Base-by-base conservation (phyloP, 805 yeast species). In the Hanseniaspora mollemarum region DNA sequence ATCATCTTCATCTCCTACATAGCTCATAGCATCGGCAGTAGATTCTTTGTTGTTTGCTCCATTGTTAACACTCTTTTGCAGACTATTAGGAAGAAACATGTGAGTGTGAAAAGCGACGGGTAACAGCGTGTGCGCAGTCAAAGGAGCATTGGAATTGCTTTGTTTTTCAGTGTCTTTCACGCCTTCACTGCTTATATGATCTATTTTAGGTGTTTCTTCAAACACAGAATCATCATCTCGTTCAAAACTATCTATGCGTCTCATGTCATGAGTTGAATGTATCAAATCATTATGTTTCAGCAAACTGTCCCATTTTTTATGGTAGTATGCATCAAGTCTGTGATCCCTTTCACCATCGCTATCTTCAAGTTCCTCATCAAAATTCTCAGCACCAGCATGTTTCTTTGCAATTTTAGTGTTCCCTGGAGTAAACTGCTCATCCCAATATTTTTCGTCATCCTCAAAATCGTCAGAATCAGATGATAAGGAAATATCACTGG, bases 21-120 rank as follows among this genome's bases (percentile, higher is more conserved):
- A 39, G 10, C 43, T 26, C 43, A 39, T 39, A 25, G 43, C 4
- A 13, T 16, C 32, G 7, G 19, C 26, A 25, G 31, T 8, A 13
- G 32, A 35, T 15, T 31, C 16, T 13, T 8, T 18, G 29, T 10
- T 12, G 31, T 13, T 28, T 37, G 22, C 36, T 24, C 21, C 28
- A 38, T 29, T 35, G 24, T 36, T 32, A 16, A 37, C 28, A 18
- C 15, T 39, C 26, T 41, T 29, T 10, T 40, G 32, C 16, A 35
- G 25, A 56, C 50, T 24, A 62, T 52, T 40, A 60, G 65, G 53
- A 60, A 75, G 57, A 59, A 77, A 76, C 80, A 77, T 76, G 58
- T 77, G 81, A 1, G 81, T 77, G 4, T 79, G 69, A 32, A 77
- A 61, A 0, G 81, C 81, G 3, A 80, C 75, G n/a, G 81, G 81